Base-by-base conservation (phyloP, 805 yeast genomes). In the Alloascoidea hylecoeti region DNA sequence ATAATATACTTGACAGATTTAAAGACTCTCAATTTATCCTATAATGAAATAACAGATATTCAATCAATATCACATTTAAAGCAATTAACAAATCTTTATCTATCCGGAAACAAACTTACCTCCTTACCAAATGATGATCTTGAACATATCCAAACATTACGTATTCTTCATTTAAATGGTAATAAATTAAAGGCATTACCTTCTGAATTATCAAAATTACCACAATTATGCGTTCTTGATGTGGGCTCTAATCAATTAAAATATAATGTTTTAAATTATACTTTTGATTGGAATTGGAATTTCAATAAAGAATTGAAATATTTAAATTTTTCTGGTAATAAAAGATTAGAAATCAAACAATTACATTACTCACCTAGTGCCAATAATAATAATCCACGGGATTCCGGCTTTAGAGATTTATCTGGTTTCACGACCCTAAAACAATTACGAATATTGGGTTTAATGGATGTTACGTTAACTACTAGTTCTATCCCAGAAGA, bases 271-370 rank as follows among this genome's bases (percentile, higher is more conserved):
- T 80, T 92, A 2, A 92, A 92, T 55, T 83, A 86, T 70, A 94
- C 92, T 13, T 89, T 84, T 52, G 98, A 92, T 54, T 92, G 97
- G 96, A 92, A 85, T 57, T 92, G 98, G 98, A 77, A 80, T 48
- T 77, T 76, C 63, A 92, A 92, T 52, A 63, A 69, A 39, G 72
- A 75, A 33, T 63, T 92, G 55, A 74, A 67, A 46, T 86, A 80
- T 49, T 68, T 92, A 52, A 92, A 89, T 54, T 78, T 92, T 41
- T 85, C 96, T 0, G 96, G 96, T 30, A 92, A 92, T 53, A 80
- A 81, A 52, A 69, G 96, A 44, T 74, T 92, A 44, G 97, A 92
- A 52, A 88, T 92, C 49, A 81, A 78, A 50, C 81, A 78, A 33
- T 61, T 69, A 38, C 47, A 55, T 28, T 68, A 69, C 41, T 68